Conservation (phyloP, 139 green algal species). For the Penium margaritaceum region DNA sequence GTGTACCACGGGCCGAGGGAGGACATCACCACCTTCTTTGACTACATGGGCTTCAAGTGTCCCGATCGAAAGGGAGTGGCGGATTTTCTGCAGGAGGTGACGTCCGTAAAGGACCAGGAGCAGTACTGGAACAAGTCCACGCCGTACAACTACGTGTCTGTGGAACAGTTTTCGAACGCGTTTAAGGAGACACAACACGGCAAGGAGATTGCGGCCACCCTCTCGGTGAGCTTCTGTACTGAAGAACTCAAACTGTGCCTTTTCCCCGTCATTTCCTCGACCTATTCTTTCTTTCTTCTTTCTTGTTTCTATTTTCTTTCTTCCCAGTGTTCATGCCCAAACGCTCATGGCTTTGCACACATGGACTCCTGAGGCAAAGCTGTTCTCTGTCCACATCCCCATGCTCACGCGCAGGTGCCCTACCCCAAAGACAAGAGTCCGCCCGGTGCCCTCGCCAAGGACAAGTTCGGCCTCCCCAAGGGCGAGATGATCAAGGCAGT, state of each 20-base stretch:
- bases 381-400: neutral
- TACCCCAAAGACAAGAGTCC: slow-evolving; percentile 20
- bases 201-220: slow-evolving; percentile 20
- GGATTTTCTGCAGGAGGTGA: slow-evolving; percentile 76
- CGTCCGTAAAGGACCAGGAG: slow-evolving; percentile 24
- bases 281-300: neutral
- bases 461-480: slow-evolving; percentile 1
- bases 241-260: too few relatives aligned
- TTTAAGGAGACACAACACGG: slow-evolving; percentile 13
- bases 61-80: slow-evolving; percentile 56
- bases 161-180: slow-evolving; percentile 4
- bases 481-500: slow-evolving; percentile 40
- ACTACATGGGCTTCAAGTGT: slow-evolving; percentile 54
- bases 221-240: slow-evolving; percentile 18
- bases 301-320: neutral
- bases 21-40: slow-evolving; percentile 60
- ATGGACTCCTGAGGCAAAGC: neutral
- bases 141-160: slow-evolving; percentile 28
- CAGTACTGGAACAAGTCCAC: slow-evolving; percentile 23
- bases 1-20: slow-evolving; percentile 24
- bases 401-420: neutral
- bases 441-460: slow-evolving; percentile 12
- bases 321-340: neutral
- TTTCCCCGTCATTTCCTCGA: too few relatives aligned
- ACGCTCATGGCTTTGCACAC: neutral